Evolutionary conservation across 1,139 yeast species (phyloP), one percentile per base, ranked within the genome.

Genomic region (Candida smagusa): DNA sequence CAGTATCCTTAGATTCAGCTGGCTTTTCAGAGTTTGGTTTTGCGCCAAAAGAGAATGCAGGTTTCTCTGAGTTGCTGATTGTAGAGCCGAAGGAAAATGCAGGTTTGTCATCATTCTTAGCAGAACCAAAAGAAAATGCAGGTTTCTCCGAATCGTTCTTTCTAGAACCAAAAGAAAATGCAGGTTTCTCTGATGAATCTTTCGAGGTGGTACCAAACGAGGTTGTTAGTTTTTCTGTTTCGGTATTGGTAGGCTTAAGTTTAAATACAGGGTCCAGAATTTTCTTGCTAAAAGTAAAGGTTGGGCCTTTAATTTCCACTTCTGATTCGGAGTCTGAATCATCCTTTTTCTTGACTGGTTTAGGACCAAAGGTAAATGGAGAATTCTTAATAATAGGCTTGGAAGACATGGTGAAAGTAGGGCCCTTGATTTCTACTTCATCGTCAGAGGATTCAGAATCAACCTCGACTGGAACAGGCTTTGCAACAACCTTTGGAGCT

Each of bases 251-350:
- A 19, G 45, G 24, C n/a, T 42, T 13, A 6, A 78, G 54, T 44
- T 76, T 78, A 55, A 79, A 79, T 1, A 74, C 74, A 42, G 63
- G 66, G 36, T 69, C 78, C 40, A 69, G 64, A 12, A 74, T 68
- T 6, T 65, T 58, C 40, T 76, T 75, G 38, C 65, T 58, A 46
- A 81, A 73, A 4, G 72, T 69, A 52, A 84, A 84, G 9, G 74
- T 61, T 13, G 90, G 90, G 3, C 89, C 90, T 47, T 80, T 74
- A 19, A 80, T 74, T 48, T 74, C 78, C 12, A 78, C 57, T 36
- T 79, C 84, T 36, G 76, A 72, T 22, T 77, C 80, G 11, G 73
- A 63, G 33, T 69, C 79, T 2, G 68, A 58, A 16, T 57, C 57
- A 30, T 53, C 61, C 35, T 61, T 66, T 35, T 63, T 63, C 29